Conservation (phyloP, 1,284 basidiomycete genomes). For the Coniferiporia weirii region DNA sequence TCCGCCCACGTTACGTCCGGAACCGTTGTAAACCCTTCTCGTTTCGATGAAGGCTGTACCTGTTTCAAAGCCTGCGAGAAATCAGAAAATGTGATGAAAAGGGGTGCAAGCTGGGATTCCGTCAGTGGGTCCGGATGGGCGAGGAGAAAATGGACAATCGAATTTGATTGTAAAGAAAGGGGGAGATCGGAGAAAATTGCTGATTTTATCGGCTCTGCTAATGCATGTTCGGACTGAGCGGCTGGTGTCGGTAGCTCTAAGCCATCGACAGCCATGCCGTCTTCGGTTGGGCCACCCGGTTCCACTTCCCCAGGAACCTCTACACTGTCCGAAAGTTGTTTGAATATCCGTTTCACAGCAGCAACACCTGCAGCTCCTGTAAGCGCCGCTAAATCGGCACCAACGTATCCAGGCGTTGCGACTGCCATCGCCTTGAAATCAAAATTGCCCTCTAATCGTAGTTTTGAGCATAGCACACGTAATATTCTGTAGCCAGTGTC, state of each 20-base stretch:
- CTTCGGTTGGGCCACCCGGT: constrained; percentile 26
- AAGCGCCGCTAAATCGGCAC: constrained; percentile 88
- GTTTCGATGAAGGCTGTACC: constrained; percentile 93
- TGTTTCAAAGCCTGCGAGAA: constrained; percentile 78
- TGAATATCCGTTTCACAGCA: constrained; percentile 95
- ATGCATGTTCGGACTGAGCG: constrained; percentile 20
- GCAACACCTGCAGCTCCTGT: constrained; percentile 94
- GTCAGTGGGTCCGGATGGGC: constrained; percentile 81
- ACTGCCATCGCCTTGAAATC: constrained; percentile 82
- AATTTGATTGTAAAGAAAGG: constrained; percentile 43
- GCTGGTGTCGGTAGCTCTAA: constrained; percentile 13
- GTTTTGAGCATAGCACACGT: constrained; percentile 69
- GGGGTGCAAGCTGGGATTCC: constrained; percentile 67
- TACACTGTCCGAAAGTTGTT: constrained; percentile 70
- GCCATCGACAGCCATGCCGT: constrained; percentile 49
- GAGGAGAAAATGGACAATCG: constrained; percentile 86
- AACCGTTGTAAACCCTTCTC: constrained; percentile 96
- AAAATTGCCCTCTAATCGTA: constrained; percentile 77
- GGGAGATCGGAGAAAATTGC: constrained; percentile 37
- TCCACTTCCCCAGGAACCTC: constrained; percentile 40
- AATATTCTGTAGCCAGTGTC: constrained; percentile 56
- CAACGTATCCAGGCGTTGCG: constrained; percentile 94
- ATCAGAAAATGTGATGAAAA: constrained; percentile 78
- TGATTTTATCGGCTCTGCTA: constrained; percentile 22
- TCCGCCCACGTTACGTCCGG: constrained; percentile 96